Evolutionary conservation across 2,329 filamentous ascomycete species (phyloP).

Genomic region (Pseudogymnoascus destructans): DNA sequence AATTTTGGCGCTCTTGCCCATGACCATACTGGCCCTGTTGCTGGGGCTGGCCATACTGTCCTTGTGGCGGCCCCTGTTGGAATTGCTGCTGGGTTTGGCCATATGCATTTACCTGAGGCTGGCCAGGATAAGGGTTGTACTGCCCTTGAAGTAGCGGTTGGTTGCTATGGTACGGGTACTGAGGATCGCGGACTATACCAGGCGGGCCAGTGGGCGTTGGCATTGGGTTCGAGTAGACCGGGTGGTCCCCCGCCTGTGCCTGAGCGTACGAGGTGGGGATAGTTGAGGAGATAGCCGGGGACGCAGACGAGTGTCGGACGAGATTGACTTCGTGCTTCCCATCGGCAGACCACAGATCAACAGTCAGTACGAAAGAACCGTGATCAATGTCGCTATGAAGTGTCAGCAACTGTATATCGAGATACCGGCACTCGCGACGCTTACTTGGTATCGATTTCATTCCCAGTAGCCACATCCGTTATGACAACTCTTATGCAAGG

Average conservation of each 20-base stretch:
- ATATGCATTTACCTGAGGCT: constrained; percentile 14
- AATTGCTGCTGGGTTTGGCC: constrained; percentile 20
- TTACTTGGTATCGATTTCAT: constrained; percentile 75
- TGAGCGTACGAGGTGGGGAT: constrained; percentile 65
- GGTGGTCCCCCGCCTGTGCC: constrained; percentile 28
- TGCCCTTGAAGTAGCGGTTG: not conserved
- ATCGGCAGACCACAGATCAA: constrained; percentile 54
- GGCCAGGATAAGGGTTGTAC: constrained; percentile 20
- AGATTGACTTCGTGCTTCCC: constrained; percentile 53
- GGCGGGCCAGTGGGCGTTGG: constrained; percentile 25
- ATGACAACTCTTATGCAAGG: constrained; percentile 81
- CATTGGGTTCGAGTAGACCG: constrained; percentile 20
- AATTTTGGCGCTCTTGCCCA: not conserved
- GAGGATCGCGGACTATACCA: constrained; percentile 29
- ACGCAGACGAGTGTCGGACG: constrained; percentile 49
- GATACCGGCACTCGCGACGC: constrained; percentile 23
- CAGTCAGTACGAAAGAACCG: constrained; percentile 53
- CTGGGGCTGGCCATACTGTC: constrained; percentile 29
- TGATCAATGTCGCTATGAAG: constrained; percentile 50
- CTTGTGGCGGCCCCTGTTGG: constrained; percentile 24
- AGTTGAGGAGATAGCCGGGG: constrained; percentile 69
- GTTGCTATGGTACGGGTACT: constrained; percentile 13
- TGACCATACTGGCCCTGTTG: constrained; percentile 11
- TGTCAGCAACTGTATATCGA: not conserved
- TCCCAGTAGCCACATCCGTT: constrained; percentile 57